Evolutionary conservation across 2,329 filamentous ascomycete genomes (phyloP).

Genomic region (Annulohypoxylon truncatum): DNA sequence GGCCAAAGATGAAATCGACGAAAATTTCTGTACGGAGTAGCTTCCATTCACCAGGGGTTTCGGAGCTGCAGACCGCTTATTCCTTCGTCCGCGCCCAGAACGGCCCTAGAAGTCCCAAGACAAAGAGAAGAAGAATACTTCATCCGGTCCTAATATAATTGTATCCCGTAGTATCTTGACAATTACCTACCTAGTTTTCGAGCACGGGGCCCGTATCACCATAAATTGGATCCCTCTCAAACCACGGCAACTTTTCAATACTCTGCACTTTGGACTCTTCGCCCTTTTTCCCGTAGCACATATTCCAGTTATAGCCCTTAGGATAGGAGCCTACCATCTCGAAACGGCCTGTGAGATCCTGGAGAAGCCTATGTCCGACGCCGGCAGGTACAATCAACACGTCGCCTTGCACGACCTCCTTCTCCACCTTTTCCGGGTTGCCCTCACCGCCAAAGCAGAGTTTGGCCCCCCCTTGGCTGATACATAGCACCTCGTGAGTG

Average conservation of each 20-base stretch:
- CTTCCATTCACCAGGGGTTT: slow-evolving; percentile 6
- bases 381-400: slow-evolving; percentile 74
- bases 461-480: slow-evolving; percentile 67
- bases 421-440: slow-evolving; percentile 68
- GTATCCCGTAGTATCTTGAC: not conserved
- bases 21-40: not conserved
- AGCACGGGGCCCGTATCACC: slow-evolving; percentile 65
- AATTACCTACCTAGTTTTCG: slow-evolving; percentile 52
- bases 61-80: not conserved
- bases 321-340: slow-evolving; percentile 77
- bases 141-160: not conserved
- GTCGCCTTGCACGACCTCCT: slow-evolving; percentile 67
- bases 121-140: slow-evolving; percentile 3
- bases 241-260: slow-evolving; percentile 66
- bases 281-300: slow-evolving; percentile 73
- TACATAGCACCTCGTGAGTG: slow-evolving; percentile 73
- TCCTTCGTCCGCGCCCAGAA: not conserved
- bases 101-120: not conserved
- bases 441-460: slow-evolving; percentile 75
- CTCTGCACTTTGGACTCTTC: slow-evolving; percentile 64
- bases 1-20: not conserved
- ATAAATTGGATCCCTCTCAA: slow-evolving; percentile 70
- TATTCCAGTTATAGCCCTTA: slow-evolving; percentile 69
- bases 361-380: slow-evolving; percentile 70
- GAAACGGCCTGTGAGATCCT: slow-evolving; percentile 65